These are phyloP conservation scores for Sporothrix sp. DNA, from an alignment of 2,329 filamentous ascomycete species.

Conservation along the genomic window DNA sequence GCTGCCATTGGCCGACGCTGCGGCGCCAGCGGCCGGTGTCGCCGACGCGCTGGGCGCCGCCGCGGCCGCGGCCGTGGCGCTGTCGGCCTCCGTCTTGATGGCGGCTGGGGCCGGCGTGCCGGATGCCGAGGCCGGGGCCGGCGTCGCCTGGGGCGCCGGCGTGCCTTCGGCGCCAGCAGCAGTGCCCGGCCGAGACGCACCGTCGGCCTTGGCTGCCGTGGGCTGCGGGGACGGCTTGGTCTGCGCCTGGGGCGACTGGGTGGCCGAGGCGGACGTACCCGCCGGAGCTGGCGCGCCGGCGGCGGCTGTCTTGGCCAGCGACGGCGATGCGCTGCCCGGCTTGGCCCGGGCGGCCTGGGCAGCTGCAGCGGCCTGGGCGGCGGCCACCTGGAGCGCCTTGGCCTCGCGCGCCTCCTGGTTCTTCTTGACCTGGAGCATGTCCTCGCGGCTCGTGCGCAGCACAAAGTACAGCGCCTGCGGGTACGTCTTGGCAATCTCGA, in stretches of 20 bases:
- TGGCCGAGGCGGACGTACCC: conserved; percentile 31
- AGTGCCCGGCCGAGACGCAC: conserved; percentile 13
- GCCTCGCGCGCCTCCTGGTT: conserved; percentile 68
- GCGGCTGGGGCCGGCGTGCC: conserved; percentile 2
- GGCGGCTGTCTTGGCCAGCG: conserved; percentile 33
- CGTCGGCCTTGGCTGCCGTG: conserved; percentile 25
- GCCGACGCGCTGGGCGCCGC: neutral
- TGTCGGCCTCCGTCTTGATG: conserved; percentile 9
- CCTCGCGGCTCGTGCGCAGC: conserved; percentile 83
- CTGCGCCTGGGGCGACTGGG: conserved; percentile 20
- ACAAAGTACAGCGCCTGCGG: conserved; percentile 96
- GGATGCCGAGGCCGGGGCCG: neutral
- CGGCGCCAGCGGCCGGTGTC: neutral
- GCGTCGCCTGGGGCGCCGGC: neutral
- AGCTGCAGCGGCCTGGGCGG: conserved; percentile 10
- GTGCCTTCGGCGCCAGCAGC: conserved; percentile 5
- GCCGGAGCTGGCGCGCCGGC: neutral
- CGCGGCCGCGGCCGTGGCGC: conserved; percentile 10
- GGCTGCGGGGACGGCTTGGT: conserved; percentile 4
- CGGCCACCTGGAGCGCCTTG: conserved; percentile 36
- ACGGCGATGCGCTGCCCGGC: conserved; percentile 34
- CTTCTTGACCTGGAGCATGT: conserved; percentile 88
- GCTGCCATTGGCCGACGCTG: neutral
- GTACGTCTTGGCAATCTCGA: conserved; percentile 91
- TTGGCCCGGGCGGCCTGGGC: conserved; percentile 22